These are phyloP conservation scores for Lentinula guzmanii DNA, from an alignment of 768 basidiomycete genomes.

Conservation along the genomic window DNA sequence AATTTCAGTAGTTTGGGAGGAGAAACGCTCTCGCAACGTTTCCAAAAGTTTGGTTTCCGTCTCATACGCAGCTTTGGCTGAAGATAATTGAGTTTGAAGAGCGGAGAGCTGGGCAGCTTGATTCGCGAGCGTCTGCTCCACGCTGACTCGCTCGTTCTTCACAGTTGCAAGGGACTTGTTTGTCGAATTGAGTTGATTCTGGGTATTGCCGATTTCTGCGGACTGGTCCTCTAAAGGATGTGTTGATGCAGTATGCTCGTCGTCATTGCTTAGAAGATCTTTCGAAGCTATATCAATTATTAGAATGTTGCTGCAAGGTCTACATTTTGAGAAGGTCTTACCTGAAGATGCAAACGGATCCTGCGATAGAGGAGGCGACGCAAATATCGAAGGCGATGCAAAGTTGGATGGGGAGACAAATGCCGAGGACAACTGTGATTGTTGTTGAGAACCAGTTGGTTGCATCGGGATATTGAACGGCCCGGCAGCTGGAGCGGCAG, in stretches of 20 bases:
- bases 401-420: slow-evolving; percentile 12
- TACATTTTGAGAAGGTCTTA: not conserved
- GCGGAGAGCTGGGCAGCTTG: slow-evolving; percentile 74
- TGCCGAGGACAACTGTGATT: slow-evolving; percentile 18
- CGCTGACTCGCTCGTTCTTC: slow-evolving; percentile 55
- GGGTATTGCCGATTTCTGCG: slow-evolving; percentile 81
- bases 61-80: slow-evolving; percentile 82
- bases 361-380: slow-evolving; percentile 18
- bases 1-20: slow-evolving; percentile 65
- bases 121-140: slow-evolving; percentile 59
- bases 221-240: slow-evolving; percentile 65
- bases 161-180: slow-evolving; percentile 61
- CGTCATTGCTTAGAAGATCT: slow-evolving; percentile 75
- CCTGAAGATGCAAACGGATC: slow-evolving; percentile 48
- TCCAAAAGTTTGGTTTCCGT: slow-evolving; percentile 69
- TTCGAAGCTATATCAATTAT: slow-evolving; percentile 12
- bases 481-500: slow-evolving; percentile 34
- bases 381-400: slow-evolving; percentile 13
- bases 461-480: slow-evolving; percentile 22
- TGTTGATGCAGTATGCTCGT: slow-evolving; percentile 38
- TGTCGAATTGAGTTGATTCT: slow-evolving; percentile 82
- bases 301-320: not conserved
- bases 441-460: slow-evolving; percentile 18
- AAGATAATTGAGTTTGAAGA: slow-evolving; percentile 76
- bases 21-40: slow-evolving; percentile 62